Evolutionary conservation across 2,329 filamentous ascomycete genomes (phyloP).

Genomic region (Colletotrichum somersetense): DNA sequence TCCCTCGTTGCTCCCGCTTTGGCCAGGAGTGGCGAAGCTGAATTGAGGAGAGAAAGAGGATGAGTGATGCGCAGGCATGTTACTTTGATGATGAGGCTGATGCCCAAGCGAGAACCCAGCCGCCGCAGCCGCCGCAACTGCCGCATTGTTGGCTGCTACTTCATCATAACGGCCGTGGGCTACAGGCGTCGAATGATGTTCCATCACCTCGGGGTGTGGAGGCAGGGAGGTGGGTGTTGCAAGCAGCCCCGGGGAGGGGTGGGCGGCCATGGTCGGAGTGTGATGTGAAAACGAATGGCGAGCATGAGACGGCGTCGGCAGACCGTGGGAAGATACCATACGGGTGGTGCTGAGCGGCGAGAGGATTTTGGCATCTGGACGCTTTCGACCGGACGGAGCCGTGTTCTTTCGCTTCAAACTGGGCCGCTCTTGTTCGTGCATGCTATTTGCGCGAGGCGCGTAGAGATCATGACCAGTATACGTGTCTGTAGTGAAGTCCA

Average conservation of each 20-base stretch:
- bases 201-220: conserved; percentile 51
- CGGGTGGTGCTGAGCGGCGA: conserved; percentile 51
- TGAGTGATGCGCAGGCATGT: conserved; percentile 49
- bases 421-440: conserved; percentile 51
- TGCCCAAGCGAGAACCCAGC: conserved; percentile 52
- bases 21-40: conserved; percentile 53
- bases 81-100: conserved; percentile 46
- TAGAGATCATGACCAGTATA: conserved; percentile 64
- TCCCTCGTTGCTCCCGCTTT: conserved; percentile 48
- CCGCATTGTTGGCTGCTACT: conserved; percentile 50
- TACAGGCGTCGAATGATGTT: conserved; percentile 48
- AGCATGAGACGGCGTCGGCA: conserved; percentile 50
- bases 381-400: conserved; percentile 53
- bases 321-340: conserved; percentile 46
- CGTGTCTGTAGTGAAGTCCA: conserved; percentile 71
- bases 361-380: conserved; percentile 55
- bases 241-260: conserved; percentile 56
- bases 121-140: conserved; percentile 53
- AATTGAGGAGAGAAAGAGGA: conserved; percentile 59
- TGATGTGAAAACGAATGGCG: conserved; percentile 54
- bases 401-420: conserved; percentile 65
- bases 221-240: conserved; percentile 54
- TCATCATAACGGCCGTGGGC: conserved; percentile 53
- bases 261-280: conserved; percentile 50
- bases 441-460: conserved; percentile 53